Percentiles rank a stretch among this genome's conserved stretches.
phyloP scores from a whole-genome alignment of 192 early-diverging fungal genomes.

The Pilobolus umbonatus region DNA sequence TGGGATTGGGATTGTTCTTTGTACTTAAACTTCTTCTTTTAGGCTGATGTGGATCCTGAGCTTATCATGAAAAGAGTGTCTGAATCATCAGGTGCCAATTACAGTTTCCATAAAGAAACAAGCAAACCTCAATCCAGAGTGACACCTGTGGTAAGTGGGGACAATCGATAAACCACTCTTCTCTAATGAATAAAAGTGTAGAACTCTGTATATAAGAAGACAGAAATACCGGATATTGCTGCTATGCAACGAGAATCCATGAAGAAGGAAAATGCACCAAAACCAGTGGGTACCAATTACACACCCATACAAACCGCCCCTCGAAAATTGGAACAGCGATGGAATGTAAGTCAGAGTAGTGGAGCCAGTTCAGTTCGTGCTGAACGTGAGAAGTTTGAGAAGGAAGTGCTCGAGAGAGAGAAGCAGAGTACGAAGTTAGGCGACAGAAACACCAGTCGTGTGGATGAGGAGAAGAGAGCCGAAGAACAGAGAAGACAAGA shows the following conservation, averaged over 20 bases:
- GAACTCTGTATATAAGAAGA: conserved; percentile 56
- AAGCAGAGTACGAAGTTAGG: neutral
- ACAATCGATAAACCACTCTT: neutral
- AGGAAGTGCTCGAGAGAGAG: conserved; percentile 32
- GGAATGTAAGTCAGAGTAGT: conserved; percentile 13
- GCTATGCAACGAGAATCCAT: conserved; percentile 44
- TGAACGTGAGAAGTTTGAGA: conserved; percentile 26
- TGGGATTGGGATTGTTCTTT: too few relatives aligned
- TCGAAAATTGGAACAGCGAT: conserved; percentile 23
- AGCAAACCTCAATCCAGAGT: conserved; percentile 33
- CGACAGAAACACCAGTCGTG: neutral
- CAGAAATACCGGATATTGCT: conserved; percentile 53
- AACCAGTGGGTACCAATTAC: conserved; percentile 33
- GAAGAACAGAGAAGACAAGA: conserved; percentile 14
- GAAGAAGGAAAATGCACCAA: conserved; percentile 37
- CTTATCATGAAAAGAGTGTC: conserved; percentile 82
- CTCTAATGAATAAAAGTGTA: conserved; percentile 1
- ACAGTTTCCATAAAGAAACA: conserved; percentile 69
- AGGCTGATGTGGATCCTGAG: conserved; percentile 72
- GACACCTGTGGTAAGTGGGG: conserved; percentile 39
- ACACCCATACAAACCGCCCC: conserved; percentile 37
- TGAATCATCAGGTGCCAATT: conserved; percentile 86
- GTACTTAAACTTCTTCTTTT: neutral
- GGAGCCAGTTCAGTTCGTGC: conserved; percentile 22
- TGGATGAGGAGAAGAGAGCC: conserved; percentile 3